These are phyloP conservation scores for Lenwebbia sp. DNA, from an alignment of 345 rosid species.

Conservation along the genomic window DNA sequence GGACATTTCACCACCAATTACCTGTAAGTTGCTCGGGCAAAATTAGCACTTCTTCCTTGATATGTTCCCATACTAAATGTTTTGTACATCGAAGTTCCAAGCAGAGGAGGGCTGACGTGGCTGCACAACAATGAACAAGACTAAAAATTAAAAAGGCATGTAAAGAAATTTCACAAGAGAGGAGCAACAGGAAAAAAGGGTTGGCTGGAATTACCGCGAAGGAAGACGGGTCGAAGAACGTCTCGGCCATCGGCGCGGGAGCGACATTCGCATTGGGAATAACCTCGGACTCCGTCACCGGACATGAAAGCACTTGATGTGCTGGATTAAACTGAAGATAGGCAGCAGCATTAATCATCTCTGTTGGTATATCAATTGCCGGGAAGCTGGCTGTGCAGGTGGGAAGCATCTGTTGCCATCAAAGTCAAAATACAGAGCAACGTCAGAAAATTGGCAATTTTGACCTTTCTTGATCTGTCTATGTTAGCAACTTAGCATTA, in stretches of 20 bases:
- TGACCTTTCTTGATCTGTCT: background rate
- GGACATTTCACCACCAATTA: slow-evolving; percentile 4
- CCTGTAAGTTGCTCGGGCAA: slow-evolving; percentile 40
- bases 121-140: slow-evolving; percentile 16
- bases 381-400: slow-evolving; percentile 21
- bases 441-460: background rate
- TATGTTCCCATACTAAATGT: slow-evolving; percentile 45
- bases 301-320: slow-evolving; percentile 32
- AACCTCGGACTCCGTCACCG: slow-evolving; percentile 30
- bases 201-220: slow-evolving; percentile 22
- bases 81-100: slow-evolving; percentile 58
- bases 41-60: slow-evolving; percentile 18
- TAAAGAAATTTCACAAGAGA: background rate
- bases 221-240: slow-evolving; percentile 23
- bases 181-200: background rate
- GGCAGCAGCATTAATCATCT: slow-evolving; percentile 27
- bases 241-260: slow-evolving; percentile 25
- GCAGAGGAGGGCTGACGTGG: slow-evolving; percentile 35
- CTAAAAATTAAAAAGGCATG: background rate
- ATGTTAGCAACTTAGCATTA: background rate
- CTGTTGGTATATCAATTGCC: slow-evolving; percentile 31
- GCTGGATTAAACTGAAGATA: slow-evolving; percentile 37
- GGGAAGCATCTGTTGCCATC: slow-evolving; percentile 19
- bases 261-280: slow-evolving; percentile 26
- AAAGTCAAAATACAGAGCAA: background rate